phyloP scores from a whole-genome alignment of 805 yeast genomes.

The Candida taoyuanica region DNA sequence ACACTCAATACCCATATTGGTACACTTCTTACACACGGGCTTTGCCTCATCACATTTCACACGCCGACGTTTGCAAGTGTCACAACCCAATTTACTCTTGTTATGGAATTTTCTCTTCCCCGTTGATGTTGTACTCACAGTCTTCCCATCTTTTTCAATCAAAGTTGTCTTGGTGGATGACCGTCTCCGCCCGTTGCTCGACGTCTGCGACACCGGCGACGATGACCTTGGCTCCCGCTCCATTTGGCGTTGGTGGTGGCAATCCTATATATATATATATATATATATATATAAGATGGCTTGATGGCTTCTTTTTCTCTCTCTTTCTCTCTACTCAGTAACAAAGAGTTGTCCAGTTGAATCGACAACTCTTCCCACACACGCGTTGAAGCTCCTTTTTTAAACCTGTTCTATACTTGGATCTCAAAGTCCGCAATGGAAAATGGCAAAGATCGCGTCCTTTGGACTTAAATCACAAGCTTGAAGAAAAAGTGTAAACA shows the following conservation, averaged over 20 bases:
- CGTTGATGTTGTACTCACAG: slow-evolving; percentile 40
- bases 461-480: no score
- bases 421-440: no score
- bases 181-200: slow-evolving; percentile 7
- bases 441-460: no score
- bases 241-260: no score
- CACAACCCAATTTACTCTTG: slow-evolving; percentile 85
- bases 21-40: slow-evolving; percentile 77
- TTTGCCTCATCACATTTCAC: slow-evolving; percentile 90
- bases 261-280: no score
- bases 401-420: no score
- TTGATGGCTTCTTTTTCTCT: no score
- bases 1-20: slow-evolving; percentile 74
- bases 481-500: slow-evolving; percentile 7
- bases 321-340: no score
- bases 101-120: slow-evolving; percentile 86
- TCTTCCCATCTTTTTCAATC: slow-evolving; percentile 36
- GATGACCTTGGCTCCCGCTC: not conserved
- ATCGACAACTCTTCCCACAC: slow-evolving; percentile 10
- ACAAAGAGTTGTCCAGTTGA: slow-evolving; percentile 10
- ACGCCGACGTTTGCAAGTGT: slow-evolving; percentile 81
- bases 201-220: slow-evolving; percentile 5
- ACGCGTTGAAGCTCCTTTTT: slow-evolving; percentile 18
- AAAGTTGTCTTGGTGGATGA: slow-evolving; percentile 17
- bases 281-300: no score